These are phyloP conservation scores for Kernera saxatilis DNA, from an alignment of 345 rosid genomes.

Conservation along the genomic window DNA sequence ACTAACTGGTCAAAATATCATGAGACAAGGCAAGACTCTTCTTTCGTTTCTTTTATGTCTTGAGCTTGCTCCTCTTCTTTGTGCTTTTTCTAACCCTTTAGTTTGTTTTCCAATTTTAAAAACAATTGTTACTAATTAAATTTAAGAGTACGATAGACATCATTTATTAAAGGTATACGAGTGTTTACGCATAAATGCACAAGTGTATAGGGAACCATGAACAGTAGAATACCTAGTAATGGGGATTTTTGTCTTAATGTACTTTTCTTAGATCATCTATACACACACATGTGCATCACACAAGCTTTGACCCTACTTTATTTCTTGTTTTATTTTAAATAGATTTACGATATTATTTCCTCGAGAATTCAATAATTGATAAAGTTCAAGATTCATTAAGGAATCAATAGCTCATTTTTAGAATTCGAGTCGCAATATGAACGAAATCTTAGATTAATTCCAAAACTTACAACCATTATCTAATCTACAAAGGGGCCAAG, in stretches of 20 bases:
- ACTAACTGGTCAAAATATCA: slow-evolving; percentile 12
- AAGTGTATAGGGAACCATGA: not conserved
- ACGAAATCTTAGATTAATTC: not conserved
- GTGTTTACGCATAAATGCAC: slow-evolving; percentile 9
- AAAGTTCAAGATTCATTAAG: not conserved
- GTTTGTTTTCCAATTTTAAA: not conserved
- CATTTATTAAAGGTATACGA: not conserved
- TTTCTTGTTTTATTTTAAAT: not conserved
- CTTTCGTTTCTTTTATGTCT: not conserved
- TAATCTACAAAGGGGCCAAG: no score
- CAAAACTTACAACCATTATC: no score
- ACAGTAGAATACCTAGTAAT: slow-evolving; percentile 17
- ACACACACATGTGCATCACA: slow-evolving; percentile 1
- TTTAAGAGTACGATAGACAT: not conserved
- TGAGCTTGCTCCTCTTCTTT: not conserved
- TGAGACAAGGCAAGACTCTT: slow-evolving; percentile 13
- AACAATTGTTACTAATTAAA: not conserved
- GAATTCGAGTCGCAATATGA: not conserved
- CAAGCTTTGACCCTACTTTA: not conserved
- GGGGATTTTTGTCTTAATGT: slow-evolving; percentile 2
- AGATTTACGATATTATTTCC: not conserved
- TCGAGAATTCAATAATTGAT: not conserved
- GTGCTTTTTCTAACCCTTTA: not conserved
- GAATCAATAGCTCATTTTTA: not conserved
- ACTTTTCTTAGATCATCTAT: slow-evolving; percentile 5